These are phyloP conservation scores for Calonectria hongkongensis DNA, from an alignment of 2,329 filamentous ascomycete species.

Conservation along the genomic window DNA sequence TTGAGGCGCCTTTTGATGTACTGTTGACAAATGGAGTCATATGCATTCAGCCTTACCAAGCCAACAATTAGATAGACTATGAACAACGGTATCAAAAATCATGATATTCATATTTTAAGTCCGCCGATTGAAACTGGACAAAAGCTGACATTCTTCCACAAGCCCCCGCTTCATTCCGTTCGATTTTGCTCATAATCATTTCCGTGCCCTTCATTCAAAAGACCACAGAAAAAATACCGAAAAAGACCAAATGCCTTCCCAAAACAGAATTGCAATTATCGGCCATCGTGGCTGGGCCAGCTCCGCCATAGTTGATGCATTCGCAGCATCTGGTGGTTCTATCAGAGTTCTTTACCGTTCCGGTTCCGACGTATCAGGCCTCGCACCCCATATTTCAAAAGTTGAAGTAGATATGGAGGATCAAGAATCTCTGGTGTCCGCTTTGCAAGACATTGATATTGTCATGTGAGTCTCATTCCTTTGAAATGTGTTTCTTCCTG, in stretches of 20 bases:
- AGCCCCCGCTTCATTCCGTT: no score
- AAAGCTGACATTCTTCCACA: no score
- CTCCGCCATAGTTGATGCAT: constrained; percentile 24
- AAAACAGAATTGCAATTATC: constrained; percentile 29
- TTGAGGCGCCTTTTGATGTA: no score
- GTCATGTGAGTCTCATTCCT: constrained; percentile 6
- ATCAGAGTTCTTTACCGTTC: constrained; percentile 31
- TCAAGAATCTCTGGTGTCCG: neutral
- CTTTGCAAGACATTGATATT: constrained; percentile 29
- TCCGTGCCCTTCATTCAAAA: no score
- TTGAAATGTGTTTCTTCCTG: neutral
- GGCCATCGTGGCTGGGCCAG: constrained; percentile 35
- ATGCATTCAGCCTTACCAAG: no score
- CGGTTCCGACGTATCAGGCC: constrained; percentile 11
- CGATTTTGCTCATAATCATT: no score
- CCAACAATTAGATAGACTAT: no score
- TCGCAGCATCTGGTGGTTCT: neutral
- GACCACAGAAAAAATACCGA: no score
- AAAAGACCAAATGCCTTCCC: neutral
- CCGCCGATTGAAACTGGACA: no score
- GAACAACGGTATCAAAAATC: no score
- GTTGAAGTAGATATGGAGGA: constrained; percentile 30
- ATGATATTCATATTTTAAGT: no score
- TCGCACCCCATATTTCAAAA: constrained; percentile 1
- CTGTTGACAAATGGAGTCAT: no score